A percentile compares a stretch with the other conserved stretches of the same genome.
Evolutionary conservation across 1,139 yeast genomes (phyloP).

Genomic region (Kodamaea sp.): DNA sequence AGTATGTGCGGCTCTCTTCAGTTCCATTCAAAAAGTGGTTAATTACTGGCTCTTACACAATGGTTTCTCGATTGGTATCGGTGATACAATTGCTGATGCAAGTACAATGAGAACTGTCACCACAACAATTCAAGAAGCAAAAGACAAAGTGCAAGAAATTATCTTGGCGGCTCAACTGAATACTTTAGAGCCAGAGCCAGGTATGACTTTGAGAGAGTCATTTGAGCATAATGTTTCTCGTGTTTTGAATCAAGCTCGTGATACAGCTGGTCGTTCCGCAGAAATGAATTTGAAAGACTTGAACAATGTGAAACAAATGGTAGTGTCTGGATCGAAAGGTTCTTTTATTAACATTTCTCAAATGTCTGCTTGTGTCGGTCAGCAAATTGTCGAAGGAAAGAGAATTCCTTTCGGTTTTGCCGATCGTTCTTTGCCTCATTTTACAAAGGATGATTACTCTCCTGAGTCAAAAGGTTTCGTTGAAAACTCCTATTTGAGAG

Average conservation of each 20-base stretch:
- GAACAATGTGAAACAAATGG: constrained; percentile 98
- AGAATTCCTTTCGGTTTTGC: constrained; percentile 98
- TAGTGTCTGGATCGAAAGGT: constrained; percentile 98
- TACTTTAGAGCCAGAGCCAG: constrained; percentile 90
- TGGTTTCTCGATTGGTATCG: constrained; percentile 98
- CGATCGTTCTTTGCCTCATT: constrained; percentile 96
- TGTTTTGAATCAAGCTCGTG: constrained; percentile 97
- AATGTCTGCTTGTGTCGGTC: constrained; percentile 99
- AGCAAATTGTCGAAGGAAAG: constrained; percentile 98
- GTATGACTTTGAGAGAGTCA: constrained; percentile 98
- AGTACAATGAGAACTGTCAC: constrained; percentile 93
- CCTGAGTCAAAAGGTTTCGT: constrained; percentile 98
- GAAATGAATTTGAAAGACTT: constrained; percentile 92
- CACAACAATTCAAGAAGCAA: constrained; percentile 89
- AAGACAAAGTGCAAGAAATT: constrained; percentile 88
- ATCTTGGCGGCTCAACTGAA: constrained; percentile 90
- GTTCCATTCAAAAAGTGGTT: constrained; percentile 91
- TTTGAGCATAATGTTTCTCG: constrained; percentile 97
- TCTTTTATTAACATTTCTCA: constrained; percentile 98
- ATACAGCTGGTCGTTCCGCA: constrained; percentile 98
- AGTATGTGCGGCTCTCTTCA: constrained; percentile 86
- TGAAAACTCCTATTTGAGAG: constrained; percentile 95
- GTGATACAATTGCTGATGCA: constrained; percentile 99
- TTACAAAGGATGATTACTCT: constrained; percentile 96
- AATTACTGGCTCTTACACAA: constrained; percentile 95